Evolutionary conservation across 768 basidiomycete species (phyloP), one percentile per base, ranked within the genome.

Genomic region (Rhodosporidiobolus sp.): DNA sequence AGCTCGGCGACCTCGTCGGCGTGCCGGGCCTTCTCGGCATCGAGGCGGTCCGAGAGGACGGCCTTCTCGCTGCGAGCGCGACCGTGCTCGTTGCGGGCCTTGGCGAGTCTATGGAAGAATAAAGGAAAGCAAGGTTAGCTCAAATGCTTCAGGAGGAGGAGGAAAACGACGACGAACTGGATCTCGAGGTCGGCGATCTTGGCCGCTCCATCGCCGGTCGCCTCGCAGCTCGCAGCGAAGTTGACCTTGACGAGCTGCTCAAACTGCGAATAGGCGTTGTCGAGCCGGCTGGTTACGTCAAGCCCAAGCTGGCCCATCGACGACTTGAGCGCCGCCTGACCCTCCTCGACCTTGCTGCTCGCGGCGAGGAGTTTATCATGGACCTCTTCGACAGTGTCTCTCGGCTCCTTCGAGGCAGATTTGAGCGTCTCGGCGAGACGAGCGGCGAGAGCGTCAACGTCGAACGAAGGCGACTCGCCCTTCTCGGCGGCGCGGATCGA

Each of bases 71-170:
- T 56, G 12, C 59, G 52, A 1, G 48, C 70, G 17, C 65, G 61
- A 53, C 64, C 59, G 64, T 65, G 53, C 45, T 71, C 70, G 64
- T 56, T 62, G 52, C 64, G 70, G 10, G 53, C 46, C n/a, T 71
- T 71, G 43, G 45, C 32, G 28, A 71, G 59, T 24, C 70, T 71
- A 48, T 14, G 14, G 11, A 12, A 3, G 20, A 11, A 19, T 1
- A 43, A 22, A 32, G 8, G 10, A 12, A 17, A 35, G 34, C 1
- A 30, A 8, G 19, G 34, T n/a, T n/a, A n/a, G n/a, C n/a, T n/a
- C n/a, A 32, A 20, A 8, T 4, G 19, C n/a, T n/a, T 14, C 22
- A 1, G n/a, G 20, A 22, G 30, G 22, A 5, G 3, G 49, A 46
- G 1, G 7, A 6, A 30, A 43, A 34, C 12, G n/a, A n/a, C 5